phyloP scores from a whole-genome alignment of 192 early-diverging fungal species.

The Backusella macrospora region DNA sequence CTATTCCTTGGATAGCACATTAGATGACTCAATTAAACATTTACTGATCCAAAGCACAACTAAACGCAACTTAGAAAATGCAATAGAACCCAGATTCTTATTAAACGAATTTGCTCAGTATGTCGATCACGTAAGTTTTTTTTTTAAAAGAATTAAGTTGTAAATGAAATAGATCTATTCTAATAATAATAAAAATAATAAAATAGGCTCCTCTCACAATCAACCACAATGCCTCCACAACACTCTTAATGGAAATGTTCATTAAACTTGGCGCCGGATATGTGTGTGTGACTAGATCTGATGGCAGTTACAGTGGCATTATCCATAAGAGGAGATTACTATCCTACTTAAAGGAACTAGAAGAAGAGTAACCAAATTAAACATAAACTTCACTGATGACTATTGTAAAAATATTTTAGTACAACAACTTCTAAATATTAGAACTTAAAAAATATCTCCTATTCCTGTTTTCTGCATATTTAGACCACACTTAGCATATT shows the following conservation, averaged over 20 bases:
- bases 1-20: slow-evolving; percentile 2
- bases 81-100: background rate
- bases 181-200: background rate
- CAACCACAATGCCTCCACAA: slow-evolving; percentile 71
- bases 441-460: too few species aligned
- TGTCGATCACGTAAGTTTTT: slow-evolving; percentile 37
- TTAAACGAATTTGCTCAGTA: slow-evolving; percentile 38
- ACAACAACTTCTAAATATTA: too few species aligned
- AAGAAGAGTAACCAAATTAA: slow-evolving; percentile 43
- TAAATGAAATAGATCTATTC: background rate
- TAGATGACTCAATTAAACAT: background rate
- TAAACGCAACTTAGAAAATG: background rate
- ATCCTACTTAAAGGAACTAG: slow-evolving; percentile 69
- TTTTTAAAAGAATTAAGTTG: background rate
- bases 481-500: too few species aligned
- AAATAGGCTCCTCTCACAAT: slow-evolving; percentile 78
- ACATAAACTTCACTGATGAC: background rate
- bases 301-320: slow-evolving; percentile 76
- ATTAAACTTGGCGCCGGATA: slow-evolving; percentile 81
- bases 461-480: too few species aligned
- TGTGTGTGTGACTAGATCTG: slow-evolving; percentile 70
- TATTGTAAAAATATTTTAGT: too few species aligned
- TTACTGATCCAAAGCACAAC: background rate
- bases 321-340: slow-evolving; percentile 87
- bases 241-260: slow-evolving; percentile 83